Base-by-base conservation (phyloP, 441 rosid genomes). In the Aleurites moluccanus region DNA sequence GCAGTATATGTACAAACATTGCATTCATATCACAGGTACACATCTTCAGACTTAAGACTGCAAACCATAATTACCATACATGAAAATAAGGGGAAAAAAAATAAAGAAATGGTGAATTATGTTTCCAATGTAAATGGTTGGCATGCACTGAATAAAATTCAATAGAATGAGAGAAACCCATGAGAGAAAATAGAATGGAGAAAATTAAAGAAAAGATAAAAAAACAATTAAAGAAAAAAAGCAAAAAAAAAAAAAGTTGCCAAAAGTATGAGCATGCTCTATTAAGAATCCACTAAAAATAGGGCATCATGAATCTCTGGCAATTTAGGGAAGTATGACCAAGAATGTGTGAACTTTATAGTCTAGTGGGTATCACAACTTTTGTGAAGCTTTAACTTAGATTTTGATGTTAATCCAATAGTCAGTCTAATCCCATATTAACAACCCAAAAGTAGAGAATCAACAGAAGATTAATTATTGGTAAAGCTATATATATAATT, bases 341-440 rank as follows among this genome's bases (percentile, higher is more conserved):
- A 71, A 68, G 61, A 69, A 45, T 13, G 8, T 44, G 25, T 50
- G 9, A 57, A n/a, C 53, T 42, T 66, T 67, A 57, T 63, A 20
- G 30, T 21, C 1, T 50, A 67, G 64, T 62, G 77, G 77, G 38
- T 44, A 64, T 62, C 56, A 67, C 38, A 67, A 14, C 68, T 77
- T 77, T 77, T 59, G 21, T 45, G 38, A 67, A 55, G 14, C 70
- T 53, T 70, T 69, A 77, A 63, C 60, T 21, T 64, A 55, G 83
- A 79, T 74, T 21, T 63, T 67, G 60, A 50, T 59, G 67, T 56
- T 66, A 79, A 76, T 73, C 73, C 64, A 45, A 49, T 38, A 38
- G 65, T 75, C 73, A 67, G 72, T 75, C 75, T 76, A 78, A 73
- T 75, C 76, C 69, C 64, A 38, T n/a, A 45, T 67, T 47, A 55